Conservation (phyloP, 2,329 filamentous ascomycete genomes). For the Arachnopeziza araneosa region DNA sequence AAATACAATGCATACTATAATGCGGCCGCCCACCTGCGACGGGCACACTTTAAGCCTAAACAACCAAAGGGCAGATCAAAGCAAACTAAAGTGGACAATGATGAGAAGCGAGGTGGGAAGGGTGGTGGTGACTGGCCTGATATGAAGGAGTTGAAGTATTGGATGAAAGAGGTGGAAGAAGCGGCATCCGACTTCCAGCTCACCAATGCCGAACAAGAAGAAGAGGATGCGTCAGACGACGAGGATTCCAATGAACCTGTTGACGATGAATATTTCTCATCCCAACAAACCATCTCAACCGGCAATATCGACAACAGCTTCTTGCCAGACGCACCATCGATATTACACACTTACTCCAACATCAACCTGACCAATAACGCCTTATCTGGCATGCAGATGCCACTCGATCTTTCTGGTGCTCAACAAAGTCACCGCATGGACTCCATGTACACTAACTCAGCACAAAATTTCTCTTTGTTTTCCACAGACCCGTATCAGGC, state of each 20-base stretch:
- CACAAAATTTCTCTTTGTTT: neutral
- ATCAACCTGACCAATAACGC: neutral
- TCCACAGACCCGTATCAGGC: neutral
- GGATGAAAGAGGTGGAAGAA: slow-evolving; percentile 50
- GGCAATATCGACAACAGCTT: neutral
- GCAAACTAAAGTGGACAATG: slow-evolving; percentile 27
- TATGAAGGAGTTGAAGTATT: slow-evolving; percentile 53
- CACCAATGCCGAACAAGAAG: neutral
- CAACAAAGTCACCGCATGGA: neutral
- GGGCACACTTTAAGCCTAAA: slow-evolving; percentile 78
- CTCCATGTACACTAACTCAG: neutral
- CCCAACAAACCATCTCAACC: neutral
- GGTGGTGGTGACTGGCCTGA: slow-evolving; percentile 49
- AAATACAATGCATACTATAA: slow-evolving; percentile 92
- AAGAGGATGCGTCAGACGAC: neutral
- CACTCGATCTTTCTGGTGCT: neutral
- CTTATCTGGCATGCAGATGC: neutral
- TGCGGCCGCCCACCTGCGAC: slow-evolving; percentile 81
- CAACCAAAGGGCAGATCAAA: slow-evolving; percentile 37
- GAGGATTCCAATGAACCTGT: neutral
- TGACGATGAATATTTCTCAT: neutral
- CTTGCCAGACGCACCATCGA: neutral
- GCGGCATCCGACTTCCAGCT: neutral
- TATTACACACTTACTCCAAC: neutral
- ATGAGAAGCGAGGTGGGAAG: slow-evolving; percentile 49